Conservation (phyloP, 139 green algal genomes). For the Closterium sp. region DNA sequence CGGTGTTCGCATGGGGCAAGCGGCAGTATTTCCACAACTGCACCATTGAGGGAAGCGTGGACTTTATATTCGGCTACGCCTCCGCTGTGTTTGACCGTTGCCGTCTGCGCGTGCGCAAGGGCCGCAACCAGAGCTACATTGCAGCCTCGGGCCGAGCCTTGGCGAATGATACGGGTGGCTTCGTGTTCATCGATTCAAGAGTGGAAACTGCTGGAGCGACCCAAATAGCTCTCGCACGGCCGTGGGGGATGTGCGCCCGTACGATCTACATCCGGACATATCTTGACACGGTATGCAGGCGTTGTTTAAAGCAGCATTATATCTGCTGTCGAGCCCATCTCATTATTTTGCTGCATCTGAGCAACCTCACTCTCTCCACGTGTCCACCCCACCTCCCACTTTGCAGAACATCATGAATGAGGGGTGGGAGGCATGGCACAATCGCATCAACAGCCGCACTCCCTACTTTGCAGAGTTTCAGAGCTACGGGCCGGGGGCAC, state of each 20-base stretch:
- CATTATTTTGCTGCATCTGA: no score
- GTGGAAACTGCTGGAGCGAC: not conserved
- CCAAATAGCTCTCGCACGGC: not conserved
- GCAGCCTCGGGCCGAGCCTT: not conserved
- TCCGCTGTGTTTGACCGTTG: slow-evolving; percentile 8
- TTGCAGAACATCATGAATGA: not conserved
- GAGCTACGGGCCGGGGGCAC: not conserved
- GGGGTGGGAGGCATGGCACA: not conserved
- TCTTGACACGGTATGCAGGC: not conserved
- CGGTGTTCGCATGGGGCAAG: not conserved
- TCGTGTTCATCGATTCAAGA: slow-evolving; percentile 8
- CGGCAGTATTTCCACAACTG: slow-evolving; percentile 3
- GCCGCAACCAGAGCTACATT: not conserved
- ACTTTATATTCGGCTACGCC: slow-evolving; percentile 18
- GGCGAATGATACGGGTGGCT: not conserved
- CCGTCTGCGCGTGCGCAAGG: not conserved
- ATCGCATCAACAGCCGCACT: not conserved
- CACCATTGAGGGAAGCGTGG: not conserved
- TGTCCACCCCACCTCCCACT: not conserved
- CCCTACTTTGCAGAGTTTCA: not conserved
- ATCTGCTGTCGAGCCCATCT: no score
- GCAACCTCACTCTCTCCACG: not conserved
- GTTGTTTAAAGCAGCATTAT: no score
- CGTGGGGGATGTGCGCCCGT: slow-evolving; percentile 10
- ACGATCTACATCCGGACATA: slow-evolving; percentile 7